phyloP scores from a whole-genome alignment of 2,329 filamentous ascomycete genomes.

The Colletotrichum sp. region DNA sequence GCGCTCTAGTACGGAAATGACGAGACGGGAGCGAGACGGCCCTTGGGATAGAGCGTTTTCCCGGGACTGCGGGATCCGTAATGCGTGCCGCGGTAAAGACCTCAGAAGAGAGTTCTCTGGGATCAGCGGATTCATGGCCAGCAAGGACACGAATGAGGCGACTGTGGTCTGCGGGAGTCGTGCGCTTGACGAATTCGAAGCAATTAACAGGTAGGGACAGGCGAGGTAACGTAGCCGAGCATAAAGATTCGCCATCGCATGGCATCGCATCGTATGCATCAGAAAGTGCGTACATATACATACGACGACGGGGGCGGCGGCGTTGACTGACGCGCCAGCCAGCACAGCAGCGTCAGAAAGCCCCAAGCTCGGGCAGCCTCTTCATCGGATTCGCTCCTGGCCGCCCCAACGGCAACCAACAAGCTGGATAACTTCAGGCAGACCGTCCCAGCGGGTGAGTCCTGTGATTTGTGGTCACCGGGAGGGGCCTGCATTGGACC shows the following conservation, averaged over 20 bases:
- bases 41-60: neutral
- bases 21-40: constrained; percentile 1
- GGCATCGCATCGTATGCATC: neutral
- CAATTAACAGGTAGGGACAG: neutral
- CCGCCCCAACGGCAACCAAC: neutral
- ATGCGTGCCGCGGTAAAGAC: neutral
- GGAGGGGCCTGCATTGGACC: constrained; percentile 14
- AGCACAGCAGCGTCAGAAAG: neutral
- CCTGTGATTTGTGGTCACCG: constrained; percentile 17
- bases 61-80: neutral
- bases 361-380: neutral
- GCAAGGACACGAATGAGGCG: neutral
- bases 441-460: constrained; percentile 2
- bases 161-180: neutral
- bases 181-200: neutral
- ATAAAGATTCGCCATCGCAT: neutral
- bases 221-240: neutral
- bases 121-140: neutral
- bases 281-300: neutral
- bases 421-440: constrained; percentile 5
- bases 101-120: neutral
- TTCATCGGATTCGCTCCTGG: constrained; percentile 1
- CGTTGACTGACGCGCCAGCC: neutral
- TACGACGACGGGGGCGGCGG: neutral
- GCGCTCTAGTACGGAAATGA: constrained; percentile 7